Evolutionary conservation across 2,329 filamentous ascomycete genomes (phyloP).

Genomic region (Hirsutella minnesotensis): DNA sequence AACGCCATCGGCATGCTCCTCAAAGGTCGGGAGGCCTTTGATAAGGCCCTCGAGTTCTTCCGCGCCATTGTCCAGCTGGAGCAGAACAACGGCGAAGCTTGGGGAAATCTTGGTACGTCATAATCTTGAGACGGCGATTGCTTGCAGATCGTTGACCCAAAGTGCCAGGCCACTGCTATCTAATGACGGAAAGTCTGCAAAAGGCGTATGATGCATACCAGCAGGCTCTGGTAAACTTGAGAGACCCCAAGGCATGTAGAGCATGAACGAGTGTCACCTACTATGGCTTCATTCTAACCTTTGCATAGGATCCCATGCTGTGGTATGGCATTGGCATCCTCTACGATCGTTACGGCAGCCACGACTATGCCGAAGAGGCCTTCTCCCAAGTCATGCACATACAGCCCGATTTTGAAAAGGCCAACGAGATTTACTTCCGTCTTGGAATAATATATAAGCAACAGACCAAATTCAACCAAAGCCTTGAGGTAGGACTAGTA

Average conservation of each 20-base stretch:
- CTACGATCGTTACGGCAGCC: constrained; percentile 89
- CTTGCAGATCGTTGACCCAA: constrained; percentile 8
- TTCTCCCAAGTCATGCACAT: constrained; percentile 99
- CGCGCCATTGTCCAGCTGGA: constrained; percentile 87
- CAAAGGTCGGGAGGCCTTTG: constrained; percentile 84
- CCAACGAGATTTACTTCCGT: constrained; percentile 97
- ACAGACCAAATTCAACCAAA: constrained; percentile 85
- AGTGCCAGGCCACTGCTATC: constrained; percentile 74
- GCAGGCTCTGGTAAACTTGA: constrained; percentile 82
- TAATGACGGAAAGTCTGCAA: constrained; percentile 98
- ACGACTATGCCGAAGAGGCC: constrained; percentile 94
- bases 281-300: constrained; percentile 4
- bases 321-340: constrained; percentile 99
- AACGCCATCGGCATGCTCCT: constrained; percentile 87
- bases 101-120: constrained; percentile 77
- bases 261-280: neutral
- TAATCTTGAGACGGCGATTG: constrained; percentile 11
- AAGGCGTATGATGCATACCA: constrained; percentile 96
- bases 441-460: constrained; percentile 99
- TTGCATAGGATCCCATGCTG: constrained; percentile 71
- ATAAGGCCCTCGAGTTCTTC: constrained; percentile 86
- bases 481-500: constrained; percentile 62
- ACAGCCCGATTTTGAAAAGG: constrained; percentile 95
- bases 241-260: constrained; percentile 67
- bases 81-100: constrained; percentile 80